phyloP scores from a whole-genome alignment of 371 early-diverging fungal species.

The Syncephalastrum sp. region DNA sequence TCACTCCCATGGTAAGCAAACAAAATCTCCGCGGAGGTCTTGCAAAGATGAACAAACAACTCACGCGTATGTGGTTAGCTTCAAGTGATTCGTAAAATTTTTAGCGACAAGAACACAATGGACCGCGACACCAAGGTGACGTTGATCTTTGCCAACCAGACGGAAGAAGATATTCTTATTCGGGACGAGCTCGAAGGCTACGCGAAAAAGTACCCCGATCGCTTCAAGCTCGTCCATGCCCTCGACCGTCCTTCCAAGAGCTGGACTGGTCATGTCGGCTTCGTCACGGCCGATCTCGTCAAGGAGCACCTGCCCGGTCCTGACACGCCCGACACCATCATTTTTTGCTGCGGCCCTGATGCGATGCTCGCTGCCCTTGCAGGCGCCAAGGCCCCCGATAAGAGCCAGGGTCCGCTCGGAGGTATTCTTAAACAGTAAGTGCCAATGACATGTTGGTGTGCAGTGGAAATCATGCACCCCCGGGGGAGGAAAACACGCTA shows the following conservation, averaged over 20 bases:
- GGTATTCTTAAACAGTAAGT: slow-evolving; percentile 77
- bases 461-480: not conserved
- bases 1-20: slow-evolving; percentile 81
- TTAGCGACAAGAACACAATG: slow-evolving; percentile 55
- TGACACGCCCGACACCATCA: slow-evolving; percentile 51
- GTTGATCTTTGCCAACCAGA: slow-evolving; percentile 86
- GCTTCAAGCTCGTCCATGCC: slow-evolving; percentile 77
- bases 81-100: slow-evolving; percentile 72
- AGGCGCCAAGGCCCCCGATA: slow-evolving; percentile 79
- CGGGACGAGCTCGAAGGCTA: slow-evolving; percentile 75
- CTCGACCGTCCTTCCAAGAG: slow-evolving; percentile 67
- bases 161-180: slow-evolving; percentile 86
- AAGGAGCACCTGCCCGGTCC: slow-evolving; percentile 65
- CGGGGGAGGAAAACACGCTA: not conserved
- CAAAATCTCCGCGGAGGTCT: not conserved
- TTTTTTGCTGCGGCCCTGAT: slow-evolving; percentile 87
- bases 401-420: slow-evolving; percentile 80
- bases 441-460: not conserved
- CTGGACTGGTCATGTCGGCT: slow-evolving; percentile 74
- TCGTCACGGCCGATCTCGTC: slow-evolving; percentile 66
- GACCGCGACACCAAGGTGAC: slow-evolving; percentile 81
- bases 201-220: slow-evolving; percentile 70
- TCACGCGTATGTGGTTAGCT: slow-evolving; percentile 14
- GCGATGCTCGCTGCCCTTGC: slow-evolving; percentile 76
- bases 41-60: too few relatives aligned